Evolutionary conservation across 495 filamentous ascomycete species (phyloP).

Genomic region (Hyphodiscus hymeniophilus): DNA sequence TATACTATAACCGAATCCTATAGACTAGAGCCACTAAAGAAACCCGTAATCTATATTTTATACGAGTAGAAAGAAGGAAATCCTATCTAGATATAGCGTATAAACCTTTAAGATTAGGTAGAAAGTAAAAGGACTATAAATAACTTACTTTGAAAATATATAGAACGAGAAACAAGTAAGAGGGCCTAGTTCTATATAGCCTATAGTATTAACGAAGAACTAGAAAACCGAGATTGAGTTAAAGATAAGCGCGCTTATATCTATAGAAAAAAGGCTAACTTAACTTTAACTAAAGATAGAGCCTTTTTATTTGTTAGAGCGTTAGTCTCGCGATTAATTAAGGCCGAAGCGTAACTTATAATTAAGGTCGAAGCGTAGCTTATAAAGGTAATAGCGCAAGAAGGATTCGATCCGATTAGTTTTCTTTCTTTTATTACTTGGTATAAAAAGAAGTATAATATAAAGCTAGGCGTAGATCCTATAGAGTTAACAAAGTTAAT

Average conservation of each 20-base stretch:
- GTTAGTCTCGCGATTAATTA: conserved; percentile 12
- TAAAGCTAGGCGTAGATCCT: conserved; percentile 15
- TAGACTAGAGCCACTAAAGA: conserved; percentile 7
- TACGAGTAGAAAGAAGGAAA: conserved; percentile 7
- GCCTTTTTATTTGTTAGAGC: conserved; percentile 16
- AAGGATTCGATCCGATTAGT: conserved; percentile 15
- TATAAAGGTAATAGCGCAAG: conserved; percentile 10
- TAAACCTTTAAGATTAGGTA: conserved; percentile 7
- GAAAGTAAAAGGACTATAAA: conserved; percentile 7
- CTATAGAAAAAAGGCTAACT: conserved; percentile 10
- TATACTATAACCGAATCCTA: conserved; percentile 2
- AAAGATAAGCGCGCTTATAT: conserved; percentile 7
- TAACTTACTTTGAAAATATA: conserved; percentile 11
- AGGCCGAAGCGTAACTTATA: conserved; percentile 8
- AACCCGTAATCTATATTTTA: conserved; percentile 5
- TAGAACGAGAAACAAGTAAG: conserved; percentile 9
- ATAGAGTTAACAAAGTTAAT: conserved; percentile 16
- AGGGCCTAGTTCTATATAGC: conserved; percentile 9
- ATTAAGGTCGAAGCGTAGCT: conserved; percentile 9
- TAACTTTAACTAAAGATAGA: conserved; percentile 10
- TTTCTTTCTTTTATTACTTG: conserved; percentile 19
- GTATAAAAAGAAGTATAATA: conserved; percentile 19
- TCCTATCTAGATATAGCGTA: conserved; percentile 4
- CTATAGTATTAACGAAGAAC: conserved; percentile 8
- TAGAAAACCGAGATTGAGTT: conserved; percentile 8